These are phyloP conservation scores for Pseudogymnoascus sp. DNA, from an alignment of 2,329 filamentous ascomycete genomes.

Conservation along the genomic window DNA sequence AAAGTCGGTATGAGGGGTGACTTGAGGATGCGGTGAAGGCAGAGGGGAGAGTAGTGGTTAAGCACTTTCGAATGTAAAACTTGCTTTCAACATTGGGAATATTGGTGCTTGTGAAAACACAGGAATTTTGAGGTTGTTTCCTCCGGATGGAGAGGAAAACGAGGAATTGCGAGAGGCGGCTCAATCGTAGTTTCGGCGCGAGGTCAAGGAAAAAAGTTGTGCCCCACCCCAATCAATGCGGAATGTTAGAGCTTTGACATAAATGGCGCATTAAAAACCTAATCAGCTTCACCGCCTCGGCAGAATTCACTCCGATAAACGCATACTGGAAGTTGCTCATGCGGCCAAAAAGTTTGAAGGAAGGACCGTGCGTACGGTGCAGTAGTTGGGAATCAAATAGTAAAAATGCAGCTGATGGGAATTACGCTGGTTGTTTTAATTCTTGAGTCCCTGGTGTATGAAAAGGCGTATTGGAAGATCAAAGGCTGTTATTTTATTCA, in stretches of 20 bases:
- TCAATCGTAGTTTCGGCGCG: slow-evolving; percentile 7
- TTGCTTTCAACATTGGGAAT: slow-evolving; percentile 10
- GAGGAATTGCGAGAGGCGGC: slow-evolving; percentile 10
- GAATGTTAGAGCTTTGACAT: slow-evolving; percentile 7
- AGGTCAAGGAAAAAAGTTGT: slow-evolving; percentile 10
- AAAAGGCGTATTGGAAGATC: background rate
- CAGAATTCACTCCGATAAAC: slow-evolving; percentile 7
- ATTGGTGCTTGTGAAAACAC: slow-evolving; percentile 10
- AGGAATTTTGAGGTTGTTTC: background rate
- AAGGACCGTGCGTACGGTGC: background rate
- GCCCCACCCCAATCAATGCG: slow-evolving; percentile 8
- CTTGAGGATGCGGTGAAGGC: slow-evolving; percentile 6
- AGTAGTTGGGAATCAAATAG: background rate
- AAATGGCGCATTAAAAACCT: slow-evolving; percentile 10
- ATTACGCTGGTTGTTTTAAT: too few species aligned
- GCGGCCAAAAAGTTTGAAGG: background rate
- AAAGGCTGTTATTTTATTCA: background rate
- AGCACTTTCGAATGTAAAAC: slow-evolving; percentile 11
- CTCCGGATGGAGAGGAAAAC: background rate
- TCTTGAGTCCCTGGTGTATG: background rate
- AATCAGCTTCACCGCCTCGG: slow-evolving; percentile 7
- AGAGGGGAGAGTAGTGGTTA: slow-evolving; percentile 10
- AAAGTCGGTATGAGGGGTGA: slow-evolving; percentile 2
- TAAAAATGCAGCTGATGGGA: background rate
- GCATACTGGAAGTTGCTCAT: slow-evolving; percentile 1